Evolutionary conservation across 495 filamentous ascomycete species (phyloP).

Genomic region (Echria macrotheca): DNA sequence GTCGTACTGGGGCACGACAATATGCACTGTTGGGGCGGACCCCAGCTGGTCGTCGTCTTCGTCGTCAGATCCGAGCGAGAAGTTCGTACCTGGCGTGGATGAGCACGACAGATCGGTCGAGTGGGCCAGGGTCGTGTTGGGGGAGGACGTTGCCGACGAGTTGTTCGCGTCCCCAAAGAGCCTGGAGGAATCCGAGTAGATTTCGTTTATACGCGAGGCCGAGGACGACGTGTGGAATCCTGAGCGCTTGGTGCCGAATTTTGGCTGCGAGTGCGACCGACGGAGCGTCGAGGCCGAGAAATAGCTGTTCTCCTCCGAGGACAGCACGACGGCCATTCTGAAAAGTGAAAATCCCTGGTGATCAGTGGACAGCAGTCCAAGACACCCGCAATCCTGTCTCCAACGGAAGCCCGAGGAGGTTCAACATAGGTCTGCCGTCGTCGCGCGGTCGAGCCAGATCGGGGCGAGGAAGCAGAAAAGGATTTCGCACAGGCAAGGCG

Average conservation of each 20-base stretch:
- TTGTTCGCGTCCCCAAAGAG: slow-evolving; percentile 37
- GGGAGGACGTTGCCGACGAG: slow-evolving; percentile 45
- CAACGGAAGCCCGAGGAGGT: slow-evolving; percentile 13
- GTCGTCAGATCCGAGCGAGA: slow-evolving; percentile 54
- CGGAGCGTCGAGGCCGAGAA: slow-evolving; percentile 40
- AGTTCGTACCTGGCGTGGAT: slow-evolving; percentile 58
- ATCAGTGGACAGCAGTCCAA: slow-evolving; percentile 22
- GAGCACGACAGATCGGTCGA: slow-evolving; percentile 38
- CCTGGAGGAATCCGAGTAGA: slow-evolving; percentile 29
- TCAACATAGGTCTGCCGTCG: slow-evolving; percentile 27
- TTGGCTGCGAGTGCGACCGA: slow-evolving; percentile 46
- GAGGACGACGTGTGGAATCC: slow-evolving; percentile 40
- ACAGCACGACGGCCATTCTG: slow-evolving; percentile 43
- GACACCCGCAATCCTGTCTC: slow-evolving; percentile 29
- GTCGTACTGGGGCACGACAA: slow-evolving; percentile 56
- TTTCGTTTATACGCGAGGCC: slow-evolving; percentile 35
- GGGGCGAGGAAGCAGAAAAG: too few species aligned
- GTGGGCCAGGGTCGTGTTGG: slow-evolving; percentile 32
- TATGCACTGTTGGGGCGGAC: slow-evolving; percentile 37
- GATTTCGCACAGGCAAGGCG: too few species aligned
- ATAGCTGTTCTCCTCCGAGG: slow-evolving; percentile 40
- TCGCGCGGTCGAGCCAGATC: too few species aligned
- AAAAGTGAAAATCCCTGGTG: slow-evolving; percentile 13
- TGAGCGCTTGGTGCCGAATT: slow-evolving; percentile 30
- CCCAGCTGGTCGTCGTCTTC: slow-evolving; percentile 40